phyloP scores from a whole-genome alignment of 371 early-diverging fungal species.

The Mucor racemosus region DNA sequence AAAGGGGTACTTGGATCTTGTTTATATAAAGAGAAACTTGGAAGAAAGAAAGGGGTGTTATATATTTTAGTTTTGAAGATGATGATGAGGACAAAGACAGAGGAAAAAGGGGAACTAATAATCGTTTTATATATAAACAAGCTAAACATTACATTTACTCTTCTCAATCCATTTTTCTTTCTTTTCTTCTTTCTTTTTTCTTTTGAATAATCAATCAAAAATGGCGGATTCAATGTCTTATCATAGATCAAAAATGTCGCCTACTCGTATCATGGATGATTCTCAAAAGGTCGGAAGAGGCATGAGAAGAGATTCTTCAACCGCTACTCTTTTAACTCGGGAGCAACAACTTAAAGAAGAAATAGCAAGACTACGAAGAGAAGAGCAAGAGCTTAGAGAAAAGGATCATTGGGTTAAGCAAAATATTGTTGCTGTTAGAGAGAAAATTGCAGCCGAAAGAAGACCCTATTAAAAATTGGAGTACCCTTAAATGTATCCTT shows the following conservation, averaged over 20 bases:
- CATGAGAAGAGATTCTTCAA: constrained; percentile 26
- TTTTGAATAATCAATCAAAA: not conserved
- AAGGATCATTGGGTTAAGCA: constrained; percentile 53
- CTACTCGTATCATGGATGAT: constrained; percentile 37
- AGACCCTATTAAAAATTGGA: constrained; percentile 12
- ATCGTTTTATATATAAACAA: not conserved
- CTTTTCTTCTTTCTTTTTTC: not conserved
- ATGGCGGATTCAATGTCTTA: constrained; percentile 53
- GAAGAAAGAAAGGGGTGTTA: constrained; percentile 4
- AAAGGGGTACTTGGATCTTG: not conserved
- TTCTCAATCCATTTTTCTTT: not conserved
- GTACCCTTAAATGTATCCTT: not conserved
- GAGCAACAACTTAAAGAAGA: constrained; percentile 52
- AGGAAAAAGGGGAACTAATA: not conserved
- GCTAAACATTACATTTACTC: not conserved
- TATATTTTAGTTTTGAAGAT: constrained; percentile 2
- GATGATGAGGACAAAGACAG: not conserved
- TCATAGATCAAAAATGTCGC: constrained; percentile 58
- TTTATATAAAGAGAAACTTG: constrained; percentile 4
- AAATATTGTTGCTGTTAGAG: constrained; percentile 47
- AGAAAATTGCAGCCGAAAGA: constrained; percentile 41
- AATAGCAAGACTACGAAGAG: constrained; percentile 48
- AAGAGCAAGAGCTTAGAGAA: constrained; percentile 48
- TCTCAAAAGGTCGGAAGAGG: constrained; percentile 16
- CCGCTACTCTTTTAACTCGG: constrained; percentile 34